Conservation (phyloP, 1,284 basidiomycete genomes). For the Austroboletus niveus region DNA sequence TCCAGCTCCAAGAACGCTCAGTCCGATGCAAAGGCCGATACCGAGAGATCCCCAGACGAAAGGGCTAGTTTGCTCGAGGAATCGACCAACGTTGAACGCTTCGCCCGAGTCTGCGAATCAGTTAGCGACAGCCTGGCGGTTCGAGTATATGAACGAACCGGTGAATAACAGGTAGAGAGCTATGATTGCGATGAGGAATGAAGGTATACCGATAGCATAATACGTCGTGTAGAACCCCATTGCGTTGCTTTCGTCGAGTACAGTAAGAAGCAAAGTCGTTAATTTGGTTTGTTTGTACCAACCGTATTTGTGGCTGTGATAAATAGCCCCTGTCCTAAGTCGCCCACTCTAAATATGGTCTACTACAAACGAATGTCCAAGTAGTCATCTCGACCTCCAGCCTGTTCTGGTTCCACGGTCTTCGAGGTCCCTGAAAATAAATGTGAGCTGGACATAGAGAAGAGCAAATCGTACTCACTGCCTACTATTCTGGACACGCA, state of each 20-base stretch:
- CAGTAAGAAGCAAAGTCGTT: not conserved
- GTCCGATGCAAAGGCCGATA: constrained; percentile 90
- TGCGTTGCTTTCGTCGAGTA: constrained; percentile 19
- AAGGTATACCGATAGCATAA: constrained; percentile 65
- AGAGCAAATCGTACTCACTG: constrained; percentile 33
- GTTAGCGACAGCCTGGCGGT: not conserved
- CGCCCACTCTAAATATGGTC: not conserved
- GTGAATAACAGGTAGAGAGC: constrained; percentile 87
- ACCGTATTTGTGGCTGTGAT: constrained; percentile 9
- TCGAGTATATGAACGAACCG: constrained; percentile 43
- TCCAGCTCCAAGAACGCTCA: constrained; percentile 93
- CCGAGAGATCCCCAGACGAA: constrained; percentile 92
- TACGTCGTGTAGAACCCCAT: constrained; percentile 52
- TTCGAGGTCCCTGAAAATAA: constrained; percentile 20
- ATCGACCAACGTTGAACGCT: constrained; percentile 89
- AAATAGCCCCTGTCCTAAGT: not conserved
- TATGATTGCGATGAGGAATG: constrained; percentile 62
- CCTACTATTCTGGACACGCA: constrained; percentile 86
- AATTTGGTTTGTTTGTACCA: constrained; percentile 11
- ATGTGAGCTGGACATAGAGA: not conserved
- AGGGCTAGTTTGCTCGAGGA: constrained; percentile 91
- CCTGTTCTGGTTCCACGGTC: constrained; percentile 9
- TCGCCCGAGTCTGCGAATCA: constrained; percentile 69
- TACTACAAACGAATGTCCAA: not conserved
- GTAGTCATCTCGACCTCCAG: constrained; percentile 11